Percentiles rank a stretch among this genome's conserved stretches.
phyloP scores from a whole-genome alignment of 352 stramenopile genomes.

The Peronospora farinosa region DNA sequence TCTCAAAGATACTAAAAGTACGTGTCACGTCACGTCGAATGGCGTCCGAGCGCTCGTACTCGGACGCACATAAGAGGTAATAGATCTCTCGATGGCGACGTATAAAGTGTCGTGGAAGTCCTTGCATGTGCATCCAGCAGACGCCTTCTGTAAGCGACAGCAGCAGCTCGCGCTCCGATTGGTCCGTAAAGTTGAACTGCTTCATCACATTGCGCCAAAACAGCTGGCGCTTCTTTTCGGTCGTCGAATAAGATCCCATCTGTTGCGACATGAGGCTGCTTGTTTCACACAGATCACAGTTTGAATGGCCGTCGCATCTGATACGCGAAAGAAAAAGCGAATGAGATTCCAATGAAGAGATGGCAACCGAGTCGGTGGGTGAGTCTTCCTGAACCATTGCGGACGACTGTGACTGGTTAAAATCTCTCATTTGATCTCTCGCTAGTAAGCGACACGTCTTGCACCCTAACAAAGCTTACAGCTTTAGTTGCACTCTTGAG shows the following conservation, averaged over 20 bases:
- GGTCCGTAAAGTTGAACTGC: conserved; percentile 72
- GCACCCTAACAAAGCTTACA: conserved; percentile 5
- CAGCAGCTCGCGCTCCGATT: conserved; percentile 51
- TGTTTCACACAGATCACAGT: conserved; percentile 22
- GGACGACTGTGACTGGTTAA: conserved; percentile 4
- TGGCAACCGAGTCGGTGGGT: conserved; percentile 8
- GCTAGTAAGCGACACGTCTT: conserved; percentile 1
- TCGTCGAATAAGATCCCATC: conserved; percentile 1
- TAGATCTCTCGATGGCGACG: conserved; percentile 75
- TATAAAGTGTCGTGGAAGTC: conserved; percentile 49
- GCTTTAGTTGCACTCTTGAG: background rate
- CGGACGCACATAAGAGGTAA: conserved; percentile 51
- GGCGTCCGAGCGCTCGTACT: conserved; percentile 61
- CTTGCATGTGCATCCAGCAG: conserved; percentile 53
- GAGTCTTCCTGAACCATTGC: conserved; percentile 18
- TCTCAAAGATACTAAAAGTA: conserved; percentile 84
- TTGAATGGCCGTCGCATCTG: conserved; percentile 14
- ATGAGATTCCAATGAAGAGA: background rate
- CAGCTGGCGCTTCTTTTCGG: conserved; percentile 36
- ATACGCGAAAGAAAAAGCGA: background rate
- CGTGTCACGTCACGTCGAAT: conserved; percentile 80
- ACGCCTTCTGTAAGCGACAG: conserved; percentile 62
- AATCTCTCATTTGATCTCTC: conserved; percentile 9
- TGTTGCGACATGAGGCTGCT: conserved; percentile 12
- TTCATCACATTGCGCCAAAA: conserved; percentile 81